Conservation (phyloP, 768 basidiomycete species). For the Mycena olivaceomarginata region DNA sequence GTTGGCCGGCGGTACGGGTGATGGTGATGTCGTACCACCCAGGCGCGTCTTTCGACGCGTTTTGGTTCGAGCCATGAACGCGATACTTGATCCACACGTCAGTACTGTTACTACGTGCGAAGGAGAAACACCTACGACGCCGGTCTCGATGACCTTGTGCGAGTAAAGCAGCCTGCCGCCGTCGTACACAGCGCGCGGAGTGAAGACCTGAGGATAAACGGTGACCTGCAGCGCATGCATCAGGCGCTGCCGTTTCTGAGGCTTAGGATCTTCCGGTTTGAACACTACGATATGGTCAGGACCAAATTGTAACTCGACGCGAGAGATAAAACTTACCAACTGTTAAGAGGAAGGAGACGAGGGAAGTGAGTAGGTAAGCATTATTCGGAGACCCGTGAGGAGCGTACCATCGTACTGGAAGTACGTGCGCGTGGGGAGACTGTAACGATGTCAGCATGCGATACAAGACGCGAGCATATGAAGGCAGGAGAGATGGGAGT, state of each 20-base stretch:
- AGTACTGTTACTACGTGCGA: conserved; percentile 42
- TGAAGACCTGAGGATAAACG: conserved; percentile 43
- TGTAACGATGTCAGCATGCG: conserved; percentile 18
- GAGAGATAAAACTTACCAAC: conserved; percentile 28
- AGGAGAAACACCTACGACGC: conserved; percentile 11
- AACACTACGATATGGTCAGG: conserved; percentile 24
- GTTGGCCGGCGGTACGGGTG: conserved; percentile 53
- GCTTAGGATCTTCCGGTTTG: not conserved
- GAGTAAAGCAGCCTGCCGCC: conserved; percentile 50
- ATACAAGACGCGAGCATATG: not conserved
- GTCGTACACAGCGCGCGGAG: conserved; percentile 57
- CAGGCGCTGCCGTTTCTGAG: conserved; percentile 39
- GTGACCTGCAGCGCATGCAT: conserved; percentile 53
- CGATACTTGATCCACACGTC: conserved; percentile 48
- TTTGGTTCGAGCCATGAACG: conserved; percentile 56
- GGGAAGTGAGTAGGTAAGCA: not conserved
- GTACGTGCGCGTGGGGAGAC: conserved; percentile 34
- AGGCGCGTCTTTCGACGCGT: conserved; percentile 20
- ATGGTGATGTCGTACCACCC: conserved; percentile 48
- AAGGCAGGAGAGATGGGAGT: not conserved
- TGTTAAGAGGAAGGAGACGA: not conserved
- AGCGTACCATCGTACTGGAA: conserved; percentile 43
- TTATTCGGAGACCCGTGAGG: not conserved
- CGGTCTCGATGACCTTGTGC: not conserved
- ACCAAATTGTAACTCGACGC: not conserved